Percentiles rank a stretch among this genome's conserved stretches.
Evolutionary conservation across 2,329 filamentous ascomycete species (phyloP).

Genomic region (Bipolaris cookei): DNA sequence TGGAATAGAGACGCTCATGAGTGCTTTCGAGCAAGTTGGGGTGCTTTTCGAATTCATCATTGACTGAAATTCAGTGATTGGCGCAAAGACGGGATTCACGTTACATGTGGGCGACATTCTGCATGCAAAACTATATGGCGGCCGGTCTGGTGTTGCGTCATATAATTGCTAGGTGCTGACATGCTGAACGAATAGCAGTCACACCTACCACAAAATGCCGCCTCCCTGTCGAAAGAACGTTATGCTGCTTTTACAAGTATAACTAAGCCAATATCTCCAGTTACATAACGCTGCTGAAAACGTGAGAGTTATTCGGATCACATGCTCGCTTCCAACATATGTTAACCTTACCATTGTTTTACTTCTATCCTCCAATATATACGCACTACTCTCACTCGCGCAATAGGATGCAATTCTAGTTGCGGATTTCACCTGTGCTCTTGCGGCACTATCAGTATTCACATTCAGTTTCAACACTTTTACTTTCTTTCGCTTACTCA

Average conservation of each 20-base stretch:
- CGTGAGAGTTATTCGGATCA: no score
- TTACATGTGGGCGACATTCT: neutral
- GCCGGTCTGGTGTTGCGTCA: neutral
- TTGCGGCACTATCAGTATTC: no score
- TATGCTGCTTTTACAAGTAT: neutral
- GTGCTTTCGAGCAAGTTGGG: slow-evolving; percentile 6
- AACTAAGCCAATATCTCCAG: no score
- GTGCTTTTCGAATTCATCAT: neutral
- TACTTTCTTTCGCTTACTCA: no score
- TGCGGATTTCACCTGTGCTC: no score
- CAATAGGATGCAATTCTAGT: no score
- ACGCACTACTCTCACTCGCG: no score
- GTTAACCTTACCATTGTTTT: no score
- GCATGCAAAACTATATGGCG: neutral
- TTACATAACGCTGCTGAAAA: no score
- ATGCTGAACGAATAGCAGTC: neutral
- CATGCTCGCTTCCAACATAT: no score
- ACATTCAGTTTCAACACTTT: no score
- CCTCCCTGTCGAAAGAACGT: neutral
- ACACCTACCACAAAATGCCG: neutral
- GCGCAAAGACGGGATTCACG: neutral
- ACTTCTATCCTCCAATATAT: no score
- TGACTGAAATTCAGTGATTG: neutral
- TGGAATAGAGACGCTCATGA: neutral
- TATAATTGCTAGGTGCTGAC: neutral